Conservation (phyloP, 2,329 filamentous ascomycete genomes). For the Venturia carpophila region DNA sequence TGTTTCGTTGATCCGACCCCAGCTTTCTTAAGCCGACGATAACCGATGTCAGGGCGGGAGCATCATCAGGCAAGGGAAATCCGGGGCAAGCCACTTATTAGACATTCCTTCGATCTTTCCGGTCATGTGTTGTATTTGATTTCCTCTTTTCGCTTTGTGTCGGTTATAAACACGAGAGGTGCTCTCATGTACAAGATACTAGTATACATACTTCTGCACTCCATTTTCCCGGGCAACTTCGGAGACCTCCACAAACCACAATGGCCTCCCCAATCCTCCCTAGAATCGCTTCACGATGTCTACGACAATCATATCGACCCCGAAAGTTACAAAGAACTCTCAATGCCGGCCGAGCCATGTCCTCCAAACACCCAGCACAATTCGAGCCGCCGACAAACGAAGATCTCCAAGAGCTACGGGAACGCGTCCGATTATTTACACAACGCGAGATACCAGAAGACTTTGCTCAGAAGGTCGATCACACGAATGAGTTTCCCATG, state of each 20-base stretch:
- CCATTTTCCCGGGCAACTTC: neutral
- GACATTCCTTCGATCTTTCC: neutral
- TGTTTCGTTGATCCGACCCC: conserved; percentile 11
- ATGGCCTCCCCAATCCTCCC: conserved; percentile 29
- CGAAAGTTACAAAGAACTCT: conserved; percentile 22
- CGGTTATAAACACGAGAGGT: neutral
- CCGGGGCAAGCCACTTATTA: neutral
- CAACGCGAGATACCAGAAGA: conserved; percentile 80
- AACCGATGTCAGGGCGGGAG: neutral
- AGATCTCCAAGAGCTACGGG: conserved; percentile 73
- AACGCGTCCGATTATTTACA: conserved; percentile 82
- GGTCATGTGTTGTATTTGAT: neutral
- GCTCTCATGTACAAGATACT: neutral
- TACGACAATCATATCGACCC: conserved; percentile 29
- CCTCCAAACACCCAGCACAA: conserved; percentile 60
- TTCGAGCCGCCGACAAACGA: conserved; percentile 61
- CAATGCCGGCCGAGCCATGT: conserved; percentile 39
- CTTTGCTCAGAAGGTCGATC: conserved; percentile 75
- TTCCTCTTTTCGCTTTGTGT: neutral
- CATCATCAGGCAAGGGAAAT: conserved; percentile 1
- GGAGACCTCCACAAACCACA: conserved; percentile 1
- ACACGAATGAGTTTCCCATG: conserved; percentile 76
- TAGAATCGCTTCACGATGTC: conserved; percentile 32
- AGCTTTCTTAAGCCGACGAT: conserved; percentile 12
- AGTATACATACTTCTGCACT: neutral